Conservation (phyloP, 2,329 filamentous ascomycete genomes). For the Calonectria hongkongensis region DNA sequence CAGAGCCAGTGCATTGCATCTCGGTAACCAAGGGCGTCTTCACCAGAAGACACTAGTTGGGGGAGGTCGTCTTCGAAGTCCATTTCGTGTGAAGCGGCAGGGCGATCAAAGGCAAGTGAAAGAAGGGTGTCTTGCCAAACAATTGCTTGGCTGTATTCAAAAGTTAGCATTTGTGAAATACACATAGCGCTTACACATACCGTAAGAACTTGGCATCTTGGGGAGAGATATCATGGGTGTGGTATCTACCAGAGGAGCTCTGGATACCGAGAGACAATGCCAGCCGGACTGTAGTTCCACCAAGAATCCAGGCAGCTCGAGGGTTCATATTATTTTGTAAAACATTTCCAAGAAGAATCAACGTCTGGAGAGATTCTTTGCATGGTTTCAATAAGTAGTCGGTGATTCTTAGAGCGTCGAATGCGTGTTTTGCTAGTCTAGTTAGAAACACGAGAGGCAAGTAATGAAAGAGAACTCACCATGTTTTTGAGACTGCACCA, state of each 20-base stretch:
- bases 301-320: slow-evolving; percentile 46
- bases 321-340: slow-evolving; percentile 49
- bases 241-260: background rate
- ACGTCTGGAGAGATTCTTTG: slow-evolving; percentile 41
- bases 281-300: slow-evolving; percentile 44
- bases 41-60: background rate
- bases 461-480: background rate
- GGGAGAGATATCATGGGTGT: slow-evolving; percentile 2
- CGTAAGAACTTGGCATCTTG: slow-evolving; percentile 39
- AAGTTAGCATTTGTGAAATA: background rate
- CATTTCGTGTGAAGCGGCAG: slow-evolving; percentile 43
- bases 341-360: slow-evolving; percentile 46
- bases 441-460: background rate
- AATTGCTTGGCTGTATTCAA: slow-evolving; percentile 37
- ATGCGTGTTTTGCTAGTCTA: slow-evolving; percentile 28
- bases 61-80: slow-evolving; percentile 36
- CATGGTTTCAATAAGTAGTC: slow-evolving; percentile 43
- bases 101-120: slow-evolving; percentile 45
- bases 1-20: slow-evolving; percentile 49
- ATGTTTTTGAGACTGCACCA: slow-evolving; percentile 33
- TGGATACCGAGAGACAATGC: slow-evolving; percentile 46
- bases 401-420: slow-evolving; percentile 35
- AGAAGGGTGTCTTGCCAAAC: slow-evolving; percentile 49
- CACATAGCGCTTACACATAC: background rate
- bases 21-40: slow-evolving; percentile 29